Percentiles rank a stretch among this genome's conserved stretches.
phyloP scores from a whole-genome alignment of 2,329 filamentous ascomycete genomes.

The Trichoderma koningiopsis region DNA sequence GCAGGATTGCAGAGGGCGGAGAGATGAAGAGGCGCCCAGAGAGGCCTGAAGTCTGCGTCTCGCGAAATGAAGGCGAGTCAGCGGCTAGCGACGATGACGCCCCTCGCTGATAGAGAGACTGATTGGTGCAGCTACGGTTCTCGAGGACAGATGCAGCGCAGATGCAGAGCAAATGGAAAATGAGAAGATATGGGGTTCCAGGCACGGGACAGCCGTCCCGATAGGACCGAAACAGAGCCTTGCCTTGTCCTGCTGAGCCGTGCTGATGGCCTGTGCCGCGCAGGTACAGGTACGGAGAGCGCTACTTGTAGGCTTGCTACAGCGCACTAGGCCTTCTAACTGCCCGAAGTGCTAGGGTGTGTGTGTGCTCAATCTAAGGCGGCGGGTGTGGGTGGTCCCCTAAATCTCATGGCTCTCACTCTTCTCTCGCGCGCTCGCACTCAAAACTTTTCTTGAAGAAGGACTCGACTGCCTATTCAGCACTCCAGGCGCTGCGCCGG shows the following conservation, averaged over 20 bases:
- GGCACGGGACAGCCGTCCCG: slow-evolving; percentile 19
- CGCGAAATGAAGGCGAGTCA: neutral
- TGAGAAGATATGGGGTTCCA: slow-evolving; percentile 20
- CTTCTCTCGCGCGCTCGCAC: neutral
- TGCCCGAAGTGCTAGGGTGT: neutral
- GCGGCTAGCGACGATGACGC: slow-evolving; percentile 5
- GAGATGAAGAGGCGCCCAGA: neutral
- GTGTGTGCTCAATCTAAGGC: neutral
- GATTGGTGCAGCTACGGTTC: slow-evolving; percentile 1
- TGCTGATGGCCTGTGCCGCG: slow-evolving; percentile 1
- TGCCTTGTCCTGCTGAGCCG: slow-evolving; percentile 2
- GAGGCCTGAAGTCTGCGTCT: neutral
- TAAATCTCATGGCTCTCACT: neutral
- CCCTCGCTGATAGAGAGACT: slow-evolving; percentile 3
- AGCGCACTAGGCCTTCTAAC: neutral
- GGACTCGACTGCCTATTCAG: neutral
- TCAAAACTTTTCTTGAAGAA: neutral
- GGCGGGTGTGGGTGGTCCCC: neutral
- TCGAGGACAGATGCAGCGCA: neutral
- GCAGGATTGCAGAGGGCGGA: neutral
- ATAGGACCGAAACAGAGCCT: slow-evolving; percentile 23
- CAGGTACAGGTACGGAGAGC: neutral
- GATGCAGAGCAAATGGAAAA: slow-evolving; percentile 6
- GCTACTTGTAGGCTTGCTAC: slow-evolving; percentile 1
- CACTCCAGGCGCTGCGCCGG: neutral